phyloP scores from a whole-genome alignment of 129 eudicot species.

The Flaveria robusta region DNA sequence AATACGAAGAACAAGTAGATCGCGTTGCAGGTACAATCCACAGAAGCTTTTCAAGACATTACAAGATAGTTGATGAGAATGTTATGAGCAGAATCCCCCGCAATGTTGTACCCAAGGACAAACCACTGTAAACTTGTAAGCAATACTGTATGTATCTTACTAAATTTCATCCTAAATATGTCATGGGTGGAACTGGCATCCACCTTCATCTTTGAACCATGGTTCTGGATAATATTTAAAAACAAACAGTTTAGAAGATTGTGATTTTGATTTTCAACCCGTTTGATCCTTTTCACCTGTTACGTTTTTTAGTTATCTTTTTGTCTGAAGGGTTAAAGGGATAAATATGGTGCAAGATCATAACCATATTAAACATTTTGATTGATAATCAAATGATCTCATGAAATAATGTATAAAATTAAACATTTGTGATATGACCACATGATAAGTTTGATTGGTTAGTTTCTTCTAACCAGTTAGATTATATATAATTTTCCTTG shows the following conservation, averaged over 20 bases:
- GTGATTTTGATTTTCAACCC: not conserved
- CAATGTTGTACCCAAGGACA: conserved; percentile 52
- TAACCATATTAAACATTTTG: too few relatives aligned
- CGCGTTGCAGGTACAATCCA: conserved; percentile 64
- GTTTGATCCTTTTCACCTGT: not conserved
- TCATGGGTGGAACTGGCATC: not conserved
- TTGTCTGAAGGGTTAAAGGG: too few relatives aligned
- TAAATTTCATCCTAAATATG: not conserved
- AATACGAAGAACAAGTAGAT: conserved; percentile 66
- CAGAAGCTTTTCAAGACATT: conserved; percentile 66
- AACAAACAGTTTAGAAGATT: not conserved
- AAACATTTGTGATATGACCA: not conserved
- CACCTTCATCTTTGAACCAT: not conserved
- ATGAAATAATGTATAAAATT: too few relatives aligned
- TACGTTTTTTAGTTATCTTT: not conserved
- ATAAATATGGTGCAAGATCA: too few relatives aligned
- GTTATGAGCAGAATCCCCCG: conserved; percentile 64
- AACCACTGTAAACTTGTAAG: conserved; percentile 38
- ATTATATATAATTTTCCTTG: too few relatives aligned
- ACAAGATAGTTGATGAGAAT: conserved; percentile 70
- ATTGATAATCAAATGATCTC: too few relatives aligned
- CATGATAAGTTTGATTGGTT: not conserved
- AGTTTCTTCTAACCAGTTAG: too few relatives aligned
- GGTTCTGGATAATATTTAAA: not conserved
- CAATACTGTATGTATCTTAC: conserved; percentile 1